Conservation (phyloP, 2,329 filamentous ascomycete species). For the Xylaria sp. region DNA sequence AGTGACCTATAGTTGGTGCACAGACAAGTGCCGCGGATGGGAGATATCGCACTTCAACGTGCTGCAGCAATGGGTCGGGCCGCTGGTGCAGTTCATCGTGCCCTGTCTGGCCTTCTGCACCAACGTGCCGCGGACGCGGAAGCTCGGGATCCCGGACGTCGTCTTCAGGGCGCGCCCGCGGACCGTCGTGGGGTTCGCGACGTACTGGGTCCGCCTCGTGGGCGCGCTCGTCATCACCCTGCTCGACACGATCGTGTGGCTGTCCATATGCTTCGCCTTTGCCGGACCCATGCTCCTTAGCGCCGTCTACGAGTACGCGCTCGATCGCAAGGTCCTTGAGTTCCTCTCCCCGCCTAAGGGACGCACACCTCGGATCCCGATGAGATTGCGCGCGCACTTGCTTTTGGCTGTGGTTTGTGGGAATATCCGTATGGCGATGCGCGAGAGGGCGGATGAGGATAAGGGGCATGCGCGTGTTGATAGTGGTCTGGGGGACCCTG, state of each 20-base stretch:
- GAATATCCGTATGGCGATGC: conserved; percentile 48
- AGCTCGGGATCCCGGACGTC: conserved; percentile 50
- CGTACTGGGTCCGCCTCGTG: conserved; percentile 45
- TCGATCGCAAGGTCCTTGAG: conserved; percentile 48
- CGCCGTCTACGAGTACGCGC: conserved; percentile 48
- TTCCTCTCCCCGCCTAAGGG: conserved; percentile 43
- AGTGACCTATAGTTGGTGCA: conserved; percentile 49
- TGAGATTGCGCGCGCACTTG: conserved; percentile 44
- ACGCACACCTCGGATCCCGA: conserved; percentile 32
- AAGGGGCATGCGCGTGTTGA: conserved; percentile 16
- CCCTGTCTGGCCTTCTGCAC: conserved; percentile 52
- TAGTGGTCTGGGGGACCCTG: conserved; percentile 24
- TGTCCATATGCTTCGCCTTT: conserved; percentile 47
- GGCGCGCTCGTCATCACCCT: conserved; percentile 43
- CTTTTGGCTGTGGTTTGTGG: conserved; percentile 48
- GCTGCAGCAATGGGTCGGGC: conserved; percentile 50
- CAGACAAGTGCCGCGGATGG: conserved; percentile 46
- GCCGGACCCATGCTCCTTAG: conserved; percentile 47
- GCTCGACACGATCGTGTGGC: conserved; percentile 46
- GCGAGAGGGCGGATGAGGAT: conserved; percentile 33
- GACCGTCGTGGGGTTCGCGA: conserved; percentile 51
- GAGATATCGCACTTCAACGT: conserved; percentile 44
- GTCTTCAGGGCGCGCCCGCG: conserved; percentile 71
- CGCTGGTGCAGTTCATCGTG: conserved; percentile 51
- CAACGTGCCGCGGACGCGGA: conserved; percentile 49